Base-by-base conservation (phyloP, 2,329 filamentous ascomycete genomes). In the Scedosporium dehoogii region DNA sequence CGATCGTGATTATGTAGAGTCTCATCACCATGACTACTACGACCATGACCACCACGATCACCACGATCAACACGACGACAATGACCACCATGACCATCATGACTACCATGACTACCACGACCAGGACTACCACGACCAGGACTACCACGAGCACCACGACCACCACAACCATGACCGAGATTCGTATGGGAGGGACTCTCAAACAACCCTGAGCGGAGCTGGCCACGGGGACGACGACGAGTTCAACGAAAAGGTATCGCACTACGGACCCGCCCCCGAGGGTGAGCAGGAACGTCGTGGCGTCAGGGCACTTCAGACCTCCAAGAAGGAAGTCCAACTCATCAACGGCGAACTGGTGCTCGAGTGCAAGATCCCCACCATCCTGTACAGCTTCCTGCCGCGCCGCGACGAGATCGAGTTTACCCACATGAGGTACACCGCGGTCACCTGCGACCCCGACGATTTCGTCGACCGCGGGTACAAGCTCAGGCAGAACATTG, bases 301-400 rank as follows among this genome's bases (percentile, higher is more conserved):
- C 63, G 91, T 93, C 29, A 86, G 93, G 67, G 84, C 89, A 33
- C 91, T 91, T 3, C 91, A 96, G 69, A 93, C 93, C 85, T 85
- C 89, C 10, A 94, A 88, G 75, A 96, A 96, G 72, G 93, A 97
- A 74, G 94, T 99, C 62, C 88, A 91, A 69, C 84, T 99, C 55
- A 96, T 97, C 81, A 97, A 99, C 72, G 94, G 94, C 71, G 93
- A 99, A 76, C 86, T 99, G 61, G 93, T 99, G 63, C 81, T 99
- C 57, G 94, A 99, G 78, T 97, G 94, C 81, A 99, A 99, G 77
- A 99, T 99, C 67, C 94, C 96, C 0, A 99, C 94, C 0, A 99
- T 97, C 68, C 81, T 99, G 48, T 96, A 97, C 82, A 96, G 92
- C 73, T 99, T 99, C 76, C 78, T 99, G 65, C 96, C 96, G 0